phyloP scores from a whole-genome alignment of 2,329 filamentous ascomycete species.

The Xylariaceae sp. region DNA sequence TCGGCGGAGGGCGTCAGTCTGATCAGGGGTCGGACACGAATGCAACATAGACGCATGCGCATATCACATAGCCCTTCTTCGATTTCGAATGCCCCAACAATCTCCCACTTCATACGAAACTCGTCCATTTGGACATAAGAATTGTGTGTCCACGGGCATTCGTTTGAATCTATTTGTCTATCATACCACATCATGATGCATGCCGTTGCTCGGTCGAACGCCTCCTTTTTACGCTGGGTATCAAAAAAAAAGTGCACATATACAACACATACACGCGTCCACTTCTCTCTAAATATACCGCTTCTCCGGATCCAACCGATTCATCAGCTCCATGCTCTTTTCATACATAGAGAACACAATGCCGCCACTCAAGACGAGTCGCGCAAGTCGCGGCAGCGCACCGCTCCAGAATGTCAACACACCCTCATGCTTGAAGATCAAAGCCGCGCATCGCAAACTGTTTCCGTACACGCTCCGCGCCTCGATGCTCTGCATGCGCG shows the following conservation, averaged over 20 bases:
- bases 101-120: not conserved
- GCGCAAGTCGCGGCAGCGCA: constrained; percentile 75
- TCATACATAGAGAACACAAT: constrained; percentile 99
- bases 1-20: not conserved
- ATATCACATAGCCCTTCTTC: not conserved
- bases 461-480: constrained; percentile 77
- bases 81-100: not conserved
- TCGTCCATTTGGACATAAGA: not conserved
- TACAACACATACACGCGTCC: constrained; percentile 65
- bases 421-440: constrained; percentile 86
- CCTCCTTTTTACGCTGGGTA: constrained; percentile 21
- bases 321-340: constrained; percentile 88
- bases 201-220: not conserved
- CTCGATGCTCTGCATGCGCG: constrained; percentile 94
- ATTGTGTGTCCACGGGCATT: not conserved
- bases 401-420: constrained; percentile 91
- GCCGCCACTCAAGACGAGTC: constrained; percentile 84
- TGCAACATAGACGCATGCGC: not conserved
- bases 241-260: constrained; percentile 18
- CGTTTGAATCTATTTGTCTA: not conserved
- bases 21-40: not conserved
- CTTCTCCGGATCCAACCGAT: constrained; percentile 72
- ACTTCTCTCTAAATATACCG: constrained; percentile 60
- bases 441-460: constrained; percentile 72
- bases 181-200: not conserved